A percentile compares a stretch with the other conserved stretches of the same genome.
phyloP scores from a whole-genome alignment of 2,329 filamentous ascomycete species.

The Apiospora phragmitis region DNA sequence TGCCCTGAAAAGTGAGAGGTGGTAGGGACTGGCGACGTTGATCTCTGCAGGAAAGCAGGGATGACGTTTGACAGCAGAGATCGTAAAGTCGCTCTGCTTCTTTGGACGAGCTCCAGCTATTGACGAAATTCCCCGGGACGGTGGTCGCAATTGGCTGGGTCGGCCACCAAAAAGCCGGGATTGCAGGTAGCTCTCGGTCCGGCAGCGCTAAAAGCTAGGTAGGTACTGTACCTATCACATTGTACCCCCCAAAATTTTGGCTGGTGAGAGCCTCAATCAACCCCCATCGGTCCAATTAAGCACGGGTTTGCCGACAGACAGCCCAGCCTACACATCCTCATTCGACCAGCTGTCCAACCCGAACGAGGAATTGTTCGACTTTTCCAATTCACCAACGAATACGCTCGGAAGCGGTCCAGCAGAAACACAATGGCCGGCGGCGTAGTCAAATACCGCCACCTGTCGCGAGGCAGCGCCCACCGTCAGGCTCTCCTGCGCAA shows the following conservation, averaged over 20 bases:
- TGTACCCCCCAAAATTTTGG: slow-evolving; percentile 2
- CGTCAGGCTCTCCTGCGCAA: slow-evolving; percentile 92
- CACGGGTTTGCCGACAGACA: not conserved
- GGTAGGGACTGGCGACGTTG: not conserved
- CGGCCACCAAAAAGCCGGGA: not conserved
- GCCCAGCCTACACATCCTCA: not conserved
- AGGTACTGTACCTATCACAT: not conserved
- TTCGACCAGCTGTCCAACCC: not conserved
- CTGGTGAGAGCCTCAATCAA: slow-evolving; percentile 2
- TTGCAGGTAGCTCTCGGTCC: not conserved
- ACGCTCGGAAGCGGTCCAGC: not conserved
- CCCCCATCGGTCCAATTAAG: not conserved
- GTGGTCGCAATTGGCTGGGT: slow-evolving; percentile 2
- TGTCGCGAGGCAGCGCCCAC: slow-evolving; percentile 83
- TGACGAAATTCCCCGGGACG: slow-evolving; percentile 5
- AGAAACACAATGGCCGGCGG: slow-evolving; percentile 73
- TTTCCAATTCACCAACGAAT: not conserved
- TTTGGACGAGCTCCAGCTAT: not conserved
- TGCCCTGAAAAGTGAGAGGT: not conserved
- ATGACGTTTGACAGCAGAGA: slow-evolving; percentile 1
- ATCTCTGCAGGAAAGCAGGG: slow-evolving; percentile 6
- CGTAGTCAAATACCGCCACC: slow-evolving; percentile 82
- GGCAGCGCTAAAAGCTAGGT: slow-evolving; percentile 1
- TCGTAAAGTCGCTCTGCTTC: not conserved
- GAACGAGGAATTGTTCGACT: not conserved